Evolutionary conservation across 1,139 yeast genomes (phyloP).

Genomic region (Hansenula lynferdii): DNA sequence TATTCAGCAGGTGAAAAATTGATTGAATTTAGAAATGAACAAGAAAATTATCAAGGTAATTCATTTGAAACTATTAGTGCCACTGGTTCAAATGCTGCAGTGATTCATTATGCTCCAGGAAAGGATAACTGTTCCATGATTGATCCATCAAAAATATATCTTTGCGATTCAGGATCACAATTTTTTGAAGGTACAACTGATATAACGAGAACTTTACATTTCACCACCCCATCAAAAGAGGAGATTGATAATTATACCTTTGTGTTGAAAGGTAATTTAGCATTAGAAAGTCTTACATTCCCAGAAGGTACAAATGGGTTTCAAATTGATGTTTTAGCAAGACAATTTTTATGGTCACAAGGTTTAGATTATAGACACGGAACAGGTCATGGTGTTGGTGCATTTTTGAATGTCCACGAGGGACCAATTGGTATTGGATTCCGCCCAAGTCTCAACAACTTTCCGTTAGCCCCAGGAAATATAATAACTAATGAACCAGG

Average conservation of each 20-base stretch:
- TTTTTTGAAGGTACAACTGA: conserved; percentile 95
- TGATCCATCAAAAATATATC: conserved; percentile 71
- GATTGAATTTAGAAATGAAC: conserved; percentile 55
- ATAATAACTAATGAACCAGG: conserved; percentile 95
- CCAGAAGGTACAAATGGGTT: conserved; percentile 88
- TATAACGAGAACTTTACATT: conserved; percentile 89
- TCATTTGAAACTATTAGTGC: conserved; percentile 93
- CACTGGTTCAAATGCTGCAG: conserved; percentile 89
- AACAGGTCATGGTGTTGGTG: conserved; percentile 97
- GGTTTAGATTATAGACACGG: conserved; percentile 96
- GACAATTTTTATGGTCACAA: conserved; percentile 81
- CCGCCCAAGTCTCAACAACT: conserved; percentile 32
- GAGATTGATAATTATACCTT: conserved; percentile 77
- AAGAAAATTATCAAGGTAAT: conserved; percentile 67
- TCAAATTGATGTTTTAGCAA: conserved; percentile 79
- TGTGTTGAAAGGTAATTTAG: conserved; percentile 89
- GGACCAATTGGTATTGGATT: conserved; percentile 94
- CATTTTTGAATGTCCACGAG: conserved; percentile 91
- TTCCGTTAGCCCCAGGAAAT: conserved; percentile 51
- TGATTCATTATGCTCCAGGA: conserved; percentile 87
- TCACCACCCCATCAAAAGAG: conserved; percentile 60
- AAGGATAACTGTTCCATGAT: conserved; percentile 57
- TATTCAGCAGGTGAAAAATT: conserved; percentile 71
- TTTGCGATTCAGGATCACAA: conserved; percentile 93
- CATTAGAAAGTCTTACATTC: conserved; percentile 70